These are phyloP conservation scores for Mortierella claussenii DNA, from an alignment of 192 early-diverging fungal species.

Conservation along the genomic window DNA sequence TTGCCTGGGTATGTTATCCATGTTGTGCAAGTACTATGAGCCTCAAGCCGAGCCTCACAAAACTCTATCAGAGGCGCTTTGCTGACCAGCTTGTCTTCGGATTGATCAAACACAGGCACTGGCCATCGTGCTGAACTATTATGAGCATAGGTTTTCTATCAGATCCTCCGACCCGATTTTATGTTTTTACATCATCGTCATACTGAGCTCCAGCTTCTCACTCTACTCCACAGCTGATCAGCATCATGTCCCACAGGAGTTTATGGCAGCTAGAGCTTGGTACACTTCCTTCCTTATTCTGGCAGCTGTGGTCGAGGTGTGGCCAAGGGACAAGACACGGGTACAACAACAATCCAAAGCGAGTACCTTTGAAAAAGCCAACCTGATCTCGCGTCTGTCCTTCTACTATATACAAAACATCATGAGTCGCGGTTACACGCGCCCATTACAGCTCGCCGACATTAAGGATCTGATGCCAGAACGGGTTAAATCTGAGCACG, in stretches of 20 bases:
- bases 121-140: slow-evolving; percentile 25
- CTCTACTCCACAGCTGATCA: not conserved
- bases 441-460: slow-evolving; percentile 15
- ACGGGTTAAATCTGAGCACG: slow-evolving; percentile 20
- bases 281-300: slow-evolving; percentile 11
- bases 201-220: not conserved
- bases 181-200: slow-evolving; percentile 17
- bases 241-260: not conserved
- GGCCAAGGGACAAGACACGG: slow-evolving; percentile 21
- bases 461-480: slow-evolving; percentile 30
- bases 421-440: slow-evolving; percentile 31
- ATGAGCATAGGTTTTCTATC: slow-evolving; percentile 25
- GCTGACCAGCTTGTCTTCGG: too few relatives aligned
- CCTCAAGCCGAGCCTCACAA: too few relatives aligned
- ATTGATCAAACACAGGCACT: too few relatives aligned
- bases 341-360: slow-evolving; percentile 23
- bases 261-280: not conserved
- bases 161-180: slow-evolving; percentile 30
- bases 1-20: slow-evolving; percentile 22
- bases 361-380: slow-evolving; percentile 37
- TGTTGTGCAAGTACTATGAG: too few relatives aligned
- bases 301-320: slow-evolving; percentile 21
- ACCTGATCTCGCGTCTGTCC: slow-evolving; percentile 34
- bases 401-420: slow-evolving; percentile 42
- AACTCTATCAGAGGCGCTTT: too few relatives aligned